These are phyloP conservation scores for Penicillium sp. DNA, from an alignment of 2,329 filamentous ascomycete genomes.

Conservation along the genomic window DNA sequence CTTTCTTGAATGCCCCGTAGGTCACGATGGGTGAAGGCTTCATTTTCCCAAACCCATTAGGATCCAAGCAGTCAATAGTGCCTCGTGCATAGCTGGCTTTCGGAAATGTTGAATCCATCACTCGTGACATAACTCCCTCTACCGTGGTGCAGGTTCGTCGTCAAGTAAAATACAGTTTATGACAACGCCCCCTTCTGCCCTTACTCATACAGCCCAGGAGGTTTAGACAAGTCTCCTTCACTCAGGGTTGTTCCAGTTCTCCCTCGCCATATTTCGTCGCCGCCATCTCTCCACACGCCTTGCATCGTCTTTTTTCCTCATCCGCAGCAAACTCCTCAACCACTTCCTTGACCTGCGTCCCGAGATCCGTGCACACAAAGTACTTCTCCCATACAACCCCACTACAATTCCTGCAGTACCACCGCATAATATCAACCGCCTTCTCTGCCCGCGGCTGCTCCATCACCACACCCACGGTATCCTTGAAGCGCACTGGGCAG, in stretches of 20 bases:
- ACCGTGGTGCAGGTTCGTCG: neutral
- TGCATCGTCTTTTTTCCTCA: conserved; percentile 74
- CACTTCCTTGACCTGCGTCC: conserved; percentile 91
- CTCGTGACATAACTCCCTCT: conserved; percentile 16
- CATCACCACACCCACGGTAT: conserved; percentile 92
- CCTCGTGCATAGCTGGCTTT: neutral
- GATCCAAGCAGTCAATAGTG: neutral
- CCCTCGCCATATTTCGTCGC: conserved; percentile 55
- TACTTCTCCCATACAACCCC: conserved; percentile 80
- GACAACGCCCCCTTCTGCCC: neutral
- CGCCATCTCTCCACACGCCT: conserved; percentile 76
- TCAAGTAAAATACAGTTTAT: neutral
- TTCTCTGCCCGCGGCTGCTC: conserved; percentile 78
- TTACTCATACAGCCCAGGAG: conserved; percentile 2
- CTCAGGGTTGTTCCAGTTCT: conserved; percentile 51
- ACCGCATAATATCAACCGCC: conserved; percentile 79
- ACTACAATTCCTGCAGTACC: conserved; percentile 81
- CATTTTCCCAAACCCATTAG: no score
- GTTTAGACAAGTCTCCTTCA: conserved; percentile 19
- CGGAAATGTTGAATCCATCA: conserved; percentile 15
- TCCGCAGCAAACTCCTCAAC: conserved; percentile 80
- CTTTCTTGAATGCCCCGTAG: conserved; percentile 1
- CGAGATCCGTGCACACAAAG: conserved; percentile 89
- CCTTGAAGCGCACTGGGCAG: conserved; percentile 89
- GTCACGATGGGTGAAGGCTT: neutral